Evolutionary conservation across 2,329 filamentous ascomycete genomes (phyloP).

Genomic region (Emergomyces pasteurianus): DNA sequence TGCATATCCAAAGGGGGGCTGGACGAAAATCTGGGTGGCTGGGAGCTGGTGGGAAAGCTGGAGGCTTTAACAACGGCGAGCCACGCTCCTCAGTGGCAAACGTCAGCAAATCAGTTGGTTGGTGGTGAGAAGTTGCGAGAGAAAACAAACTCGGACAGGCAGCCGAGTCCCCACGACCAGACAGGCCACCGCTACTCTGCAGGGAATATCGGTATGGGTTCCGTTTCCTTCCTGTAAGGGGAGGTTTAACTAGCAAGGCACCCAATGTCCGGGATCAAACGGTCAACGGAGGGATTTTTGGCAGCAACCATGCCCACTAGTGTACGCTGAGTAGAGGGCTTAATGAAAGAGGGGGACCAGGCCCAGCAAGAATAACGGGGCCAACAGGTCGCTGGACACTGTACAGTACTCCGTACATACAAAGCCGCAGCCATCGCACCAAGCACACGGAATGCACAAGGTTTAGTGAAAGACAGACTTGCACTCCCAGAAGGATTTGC

Average conservation of each 20-base stretch:
- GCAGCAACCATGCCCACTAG: neutral
- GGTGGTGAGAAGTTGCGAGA: too few relatives aligned
- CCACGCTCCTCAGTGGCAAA: neutral
- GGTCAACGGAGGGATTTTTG: neutral
- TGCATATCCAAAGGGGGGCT: neutral
- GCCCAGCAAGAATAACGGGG: neutral
- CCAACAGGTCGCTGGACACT: neutral
- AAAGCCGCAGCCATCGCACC: neutral
- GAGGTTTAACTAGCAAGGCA: neutral
- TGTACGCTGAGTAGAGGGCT: neutral
- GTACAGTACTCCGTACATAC: too few relatives aligned
- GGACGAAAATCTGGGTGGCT: neutral
- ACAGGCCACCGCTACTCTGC: neutral
- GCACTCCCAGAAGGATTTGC: neutral
- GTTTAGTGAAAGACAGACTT: neutral
- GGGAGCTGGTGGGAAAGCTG: neutral
- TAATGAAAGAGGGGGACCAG: neutral
- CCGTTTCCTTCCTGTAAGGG: neutral
- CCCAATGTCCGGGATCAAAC: neutral
- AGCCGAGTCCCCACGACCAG: neutral
- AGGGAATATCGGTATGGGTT: neutral
- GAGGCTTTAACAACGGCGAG: neutral
- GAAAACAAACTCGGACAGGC: neutral
- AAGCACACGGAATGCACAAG: neutral
- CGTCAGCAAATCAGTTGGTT: neutral